phyloP scores from a whole-genome alignment of 2,329 filamentous ascomycete species.

The Sporothrix dimorphospora region DNA sequence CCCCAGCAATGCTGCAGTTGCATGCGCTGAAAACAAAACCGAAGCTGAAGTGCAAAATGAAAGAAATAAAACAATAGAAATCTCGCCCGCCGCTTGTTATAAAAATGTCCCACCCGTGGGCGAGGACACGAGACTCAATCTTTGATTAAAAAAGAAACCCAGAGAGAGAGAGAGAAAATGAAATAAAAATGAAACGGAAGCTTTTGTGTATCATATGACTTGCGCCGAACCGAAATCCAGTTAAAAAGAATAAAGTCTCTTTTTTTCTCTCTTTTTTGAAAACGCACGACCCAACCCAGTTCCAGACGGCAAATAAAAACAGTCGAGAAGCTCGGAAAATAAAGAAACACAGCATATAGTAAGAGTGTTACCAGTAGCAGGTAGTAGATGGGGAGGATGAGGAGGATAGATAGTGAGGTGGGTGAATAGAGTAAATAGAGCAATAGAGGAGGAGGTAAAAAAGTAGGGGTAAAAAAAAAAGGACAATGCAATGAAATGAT shows the following conservation, averaged over 20 bases:
- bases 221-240: slow-evolving; percentile 33
- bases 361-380: neutral
- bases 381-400: neutral
- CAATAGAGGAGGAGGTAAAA: neutral
- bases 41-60: neutral
- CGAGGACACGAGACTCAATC: neutral
- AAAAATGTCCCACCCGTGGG: neutral
- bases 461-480: neutral
- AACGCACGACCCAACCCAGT: slow-evolving; percentile 21
- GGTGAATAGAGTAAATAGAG: neutral
- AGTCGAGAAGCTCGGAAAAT: neutral
- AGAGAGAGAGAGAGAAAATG: neutral
- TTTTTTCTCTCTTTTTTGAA: slow-evolving; percentile 8
- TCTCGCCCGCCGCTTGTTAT: neutral
- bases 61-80: neutral
- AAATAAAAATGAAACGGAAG: slow-evolving; percentile 5
- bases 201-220: slow-evolving; percentile 32
- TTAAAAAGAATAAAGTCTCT: slow-evolving; percentile 8
- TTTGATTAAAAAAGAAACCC: neutral
- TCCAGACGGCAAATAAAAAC: slow-evolving; percentile 1
- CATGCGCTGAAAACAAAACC: neutral
- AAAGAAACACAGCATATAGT: neutral
- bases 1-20: neutral
- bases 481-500: slow-evolving; percentile 14
- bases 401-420: neutral